phyloP scores from a whole-genome alignment of 2,329 filamentous ascomycete genomes.

The Ceratocystis cacaofunesta region DNA sequence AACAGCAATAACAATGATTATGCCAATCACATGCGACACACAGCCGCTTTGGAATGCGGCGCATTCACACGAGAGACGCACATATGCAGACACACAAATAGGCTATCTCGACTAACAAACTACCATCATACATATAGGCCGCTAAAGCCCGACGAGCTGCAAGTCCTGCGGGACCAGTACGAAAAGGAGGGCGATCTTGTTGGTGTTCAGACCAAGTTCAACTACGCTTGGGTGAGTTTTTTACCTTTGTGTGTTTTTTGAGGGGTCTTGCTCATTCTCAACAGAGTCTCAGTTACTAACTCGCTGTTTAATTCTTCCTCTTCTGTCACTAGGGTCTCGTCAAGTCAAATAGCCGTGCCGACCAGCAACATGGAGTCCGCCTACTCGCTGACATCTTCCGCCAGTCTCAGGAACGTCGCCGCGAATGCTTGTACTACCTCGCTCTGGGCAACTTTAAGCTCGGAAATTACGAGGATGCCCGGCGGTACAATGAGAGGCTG shows the following conservation, averaged over 20 bases:
- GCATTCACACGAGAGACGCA: background rate
- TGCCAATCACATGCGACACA: background rate
- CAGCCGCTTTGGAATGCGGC: background rate
- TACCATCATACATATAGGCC: slow-evolving; percentile 39
- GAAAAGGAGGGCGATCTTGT: slow-evolving; percentile 97
- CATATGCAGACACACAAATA: background rate
- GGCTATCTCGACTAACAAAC: background rate
- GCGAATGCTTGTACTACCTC: slow-evolving; percentile 97
- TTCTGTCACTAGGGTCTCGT: slow-evolving; percentile 58
- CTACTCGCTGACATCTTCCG: slow-evolving; percentile 95
- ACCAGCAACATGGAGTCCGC: slow-evolving; percentile 89
- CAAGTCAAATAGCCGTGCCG: slow-evolving; percentile 68
- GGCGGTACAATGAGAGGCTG: slow-evolving; percentile 85
- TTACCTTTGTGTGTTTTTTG: background rate
- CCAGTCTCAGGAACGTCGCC: slow-evolving; percentile 74
- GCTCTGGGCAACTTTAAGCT: slow-evolving; percentile 96
- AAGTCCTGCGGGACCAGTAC: slow-evolving; percentile 84
- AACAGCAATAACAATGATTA: background rate
- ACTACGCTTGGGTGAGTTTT: slow-evolving; percentile 81
- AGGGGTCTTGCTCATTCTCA: background rate
- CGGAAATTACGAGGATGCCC: slow-evolving; percentile 88
- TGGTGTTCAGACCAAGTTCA: slow-evolving; percentile 96
- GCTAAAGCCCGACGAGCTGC: slow-evolving; percentile 78
- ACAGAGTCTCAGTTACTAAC: background rate
- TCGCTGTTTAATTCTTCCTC: background rate